Percentiles rank a stretch among this genome's conserved stretches.
Evolutionary conservation across 768 basidiomycete species (phyloP).

Genomic region (Phylloporus arenicola): DNA sequence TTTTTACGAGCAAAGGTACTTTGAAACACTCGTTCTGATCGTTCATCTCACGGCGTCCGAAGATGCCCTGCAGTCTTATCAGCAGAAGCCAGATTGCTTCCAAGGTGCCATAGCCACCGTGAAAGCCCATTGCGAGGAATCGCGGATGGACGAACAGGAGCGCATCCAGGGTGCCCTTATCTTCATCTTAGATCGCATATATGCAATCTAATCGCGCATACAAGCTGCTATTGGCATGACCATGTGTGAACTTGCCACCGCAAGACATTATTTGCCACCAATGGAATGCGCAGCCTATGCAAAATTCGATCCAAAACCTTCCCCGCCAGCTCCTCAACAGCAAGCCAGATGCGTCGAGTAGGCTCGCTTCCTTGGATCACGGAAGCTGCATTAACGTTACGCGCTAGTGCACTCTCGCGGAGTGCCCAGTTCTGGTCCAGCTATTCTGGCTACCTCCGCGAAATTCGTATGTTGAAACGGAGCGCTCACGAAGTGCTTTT

Average conservation of each 20-base stretch:
- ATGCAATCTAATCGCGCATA: constrained; percentile 20
- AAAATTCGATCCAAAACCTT: background rate
- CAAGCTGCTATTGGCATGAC: constrained; percentile 75
- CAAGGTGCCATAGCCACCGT: constrained; percentile 46
- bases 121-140: constrained; percentile 45
- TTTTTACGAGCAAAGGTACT: constrained; percentile 14
- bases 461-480: constrained; percentile 54
- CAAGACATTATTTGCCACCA: constrained; percentile 59
- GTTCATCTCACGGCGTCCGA: constrained; percentile 8
- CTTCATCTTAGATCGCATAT: background rate
- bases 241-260: constrained; percentile 73
- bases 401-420: constrained; percentile 58
- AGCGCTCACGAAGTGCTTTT: constrained; percentile 2
- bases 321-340: constrained; percentile 10
- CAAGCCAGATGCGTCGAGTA: constrained; percentile 53
- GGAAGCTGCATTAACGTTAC: constrained; percentile 2
- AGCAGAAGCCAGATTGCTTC: constrained; percentile 59
- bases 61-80: constrained; percentile 42
- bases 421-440: constrained; percentile 84
- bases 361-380: constrained; percentile 8
- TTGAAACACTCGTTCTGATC: constrained; percentile 3
- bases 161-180: constrained; percentile 49
- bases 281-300: constrained; percentile 48
- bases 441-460: constrained; percentile 77
- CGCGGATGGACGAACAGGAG: constrained; percentile 55